A percentile compares a stretch with the other conserved stretches of the same genome.
phyloP scores from a whole-genome alignment of 2,329 filamentous ascomycete species.

The Monosporascus sp. region DNA sequence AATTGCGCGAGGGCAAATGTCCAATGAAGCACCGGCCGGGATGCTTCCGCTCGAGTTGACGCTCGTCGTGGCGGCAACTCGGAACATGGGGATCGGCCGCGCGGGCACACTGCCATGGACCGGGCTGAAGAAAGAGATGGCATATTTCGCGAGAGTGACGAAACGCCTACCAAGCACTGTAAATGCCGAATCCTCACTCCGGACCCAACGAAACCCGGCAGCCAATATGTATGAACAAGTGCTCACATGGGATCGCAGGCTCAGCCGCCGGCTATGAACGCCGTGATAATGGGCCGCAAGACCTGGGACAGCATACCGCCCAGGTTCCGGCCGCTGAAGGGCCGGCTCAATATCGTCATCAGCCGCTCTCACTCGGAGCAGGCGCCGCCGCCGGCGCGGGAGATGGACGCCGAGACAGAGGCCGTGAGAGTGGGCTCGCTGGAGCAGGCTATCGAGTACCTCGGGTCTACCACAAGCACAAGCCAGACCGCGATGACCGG shows the following conservation, averaged over 20 bases:
- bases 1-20: conserved; percentile 5
- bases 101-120: conserved; percentile 82
- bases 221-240: neutral
- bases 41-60: conserved; percentile 57
- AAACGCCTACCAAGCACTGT: conserved; percentile 53
- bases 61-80: conserved; percentile 92
- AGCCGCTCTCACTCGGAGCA: conserved; percentile 44
- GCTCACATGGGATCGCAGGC: conserved; percentile 17
- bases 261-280: conserved; percentile 47
- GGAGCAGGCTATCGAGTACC: conserved; percentile 48
- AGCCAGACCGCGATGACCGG: conserved; percentile 36
- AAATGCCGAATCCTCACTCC: conserved; percentile 1
- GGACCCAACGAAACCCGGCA: too few species aligned
- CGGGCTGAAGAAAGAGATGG: conserved; percentile 84
- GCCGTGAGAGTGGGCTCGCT: conserved; percentile 56
- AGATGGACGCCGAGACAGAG: conserved; percentile 30
- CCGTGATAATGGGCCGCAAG: conserved; percentile 95
- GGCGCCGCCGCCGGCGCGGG: conserved; percentile 8
- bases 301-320: conserved; percentile 89
- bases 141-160: conserved; percentile 88
- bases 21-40: conserved; percentile 1
- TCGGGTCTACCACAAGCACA: conserved; percentile 20
- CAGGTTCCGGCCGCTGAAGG: conserved; percentile 72
- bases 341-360: conserved; percentile 77
- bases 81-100: conserved; percentile 80